Evolutionary conservation across 208 protist species (phyloP), one percentile per base, ranked within the genome.

Genomic region (Trypanosoma cruzi): DNA sequence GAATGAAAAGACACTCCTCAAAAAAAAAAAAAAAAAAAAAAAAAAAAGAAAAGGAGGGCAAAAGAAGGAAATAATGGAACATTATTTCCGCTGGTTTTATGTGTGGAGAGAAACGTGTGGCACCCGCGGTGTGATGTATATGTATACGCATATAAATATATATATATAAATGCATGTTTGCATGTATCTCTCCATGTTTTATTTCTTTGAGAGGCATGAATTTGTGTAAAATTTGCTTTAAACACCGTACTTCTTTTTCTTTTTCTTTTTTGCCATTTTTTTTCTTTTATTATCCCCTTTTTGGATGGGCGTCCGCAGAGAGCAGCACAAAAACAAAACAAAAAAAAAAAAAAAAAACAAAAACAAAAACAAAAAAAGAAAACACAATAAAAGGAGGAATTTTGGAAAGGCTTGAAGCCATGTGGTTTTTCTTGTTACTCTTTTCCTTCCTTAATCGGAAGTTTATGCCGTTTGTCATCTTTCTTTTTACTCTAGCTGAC

Each of bases 11-110:
- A 10, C 36, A 4, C 48, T 11, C 48, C 14, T 53, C n/a, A n/a
- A n/a, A n/a, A 4, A 53, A 53, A 53, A 53, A 53, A 53, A 53
- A 18, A 37, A 62, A 62, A 46, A 62, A 3, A 46, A 37, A 62
- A 28, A 64, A 28, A 49, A 22, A 22, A 13, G 20, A 49, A 49
- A n/a, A 49, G 16, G 7, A 20, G 5, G 44, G 44, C 4, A 20
- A 6, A 20, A 22, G 16, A 22, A 13, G 20, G 44, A 49, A 22
- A n/a, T n/a, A 22, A 49, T 49, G 3, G 11, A 22, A 14, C 16
- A 49, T 49, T 22, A 22, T 49, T 49, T 49, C 36, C 36, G 10
- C 36, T 40, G 10, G 36, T 40, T 40, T 4, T 40, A 40, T 40
- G 36, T 13, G 36, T 40, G 36, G 36, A 40, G 10, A 40, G 36